phyloP scores from a whole-genome alignment of 768 basidiomycete genomes.

The Xerocomellus intermedius region DNA sequence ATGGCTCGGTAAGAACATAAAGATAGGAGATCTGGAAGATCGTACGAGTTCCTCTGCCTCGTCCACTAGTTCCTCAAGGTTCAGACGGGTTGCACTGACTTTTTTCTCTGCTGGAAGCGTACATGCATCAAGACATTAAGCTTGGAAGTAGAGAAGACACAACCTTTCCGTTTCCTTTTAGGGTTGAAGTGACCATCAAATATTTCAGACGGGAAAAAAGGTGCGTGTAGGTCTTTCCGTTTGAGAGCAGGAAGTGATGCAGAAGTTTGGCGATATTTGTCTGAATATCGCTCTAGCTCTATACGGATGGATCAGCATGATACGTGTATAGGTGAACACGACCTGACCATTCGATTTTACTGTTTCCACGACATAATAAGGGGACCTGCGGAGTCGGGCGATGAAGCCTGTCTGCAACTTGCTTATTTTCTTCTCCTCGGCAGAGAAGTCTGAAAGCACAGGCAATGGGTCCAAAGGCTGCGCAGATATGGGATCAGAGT shows the following conservation, averaged over 20 bases:
- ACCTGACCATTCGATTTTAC: conserved; percentile 58
- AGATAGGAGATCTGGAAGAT: neutral
- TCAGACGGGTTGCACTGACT: conserved; percentile 42
- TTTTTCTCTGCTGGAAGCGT: conserved; percentile 30
- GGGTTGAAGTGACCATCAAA: conserved; percentile 82
- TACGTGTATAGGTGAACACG: neutral
- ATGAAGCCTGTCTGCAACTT: conserved; percentile 68
- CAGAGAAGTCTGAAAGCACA: conserved; percentile 61
- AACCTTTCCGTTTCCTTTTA: conserved; percentile 57
- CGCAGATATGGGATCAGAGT: conserved; percentile 16
- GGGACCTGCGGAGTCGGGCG: conserved; percentile 61
- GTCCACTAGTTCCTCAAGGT: conserved; percentile 67
- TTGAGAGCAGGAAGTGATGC: conserved; percentile 64
- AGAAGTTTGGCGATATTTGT: conserved; percentile 71
- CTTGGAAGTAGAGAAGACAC: neutral
- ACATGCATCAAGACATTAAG: neutral
- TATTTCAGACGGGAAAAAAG: conserved; percentile 76
- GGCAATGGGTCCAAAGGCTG: conserved; percentile 68
- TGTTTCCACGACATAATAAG: conserved; percentile 73
- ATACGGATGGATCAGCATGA: conserved; percentile 4
- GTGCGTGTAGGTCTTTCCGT: conserved; percentile 64
- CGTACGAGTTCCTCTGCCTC: conserved; percentile 59
- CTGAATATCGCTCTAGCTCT: conserved; percentile 82
- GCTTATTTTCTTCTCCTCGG: conserved; percentile 63
- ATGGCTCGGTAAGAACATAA: neutral